A percentile compares a stretch with the other conserved stretches of the same genome.
Evolutionary conservation across 2,329 filamentous ascomycete species (phyloP).

Genomic region (Clathrospora elynae): DNA sequence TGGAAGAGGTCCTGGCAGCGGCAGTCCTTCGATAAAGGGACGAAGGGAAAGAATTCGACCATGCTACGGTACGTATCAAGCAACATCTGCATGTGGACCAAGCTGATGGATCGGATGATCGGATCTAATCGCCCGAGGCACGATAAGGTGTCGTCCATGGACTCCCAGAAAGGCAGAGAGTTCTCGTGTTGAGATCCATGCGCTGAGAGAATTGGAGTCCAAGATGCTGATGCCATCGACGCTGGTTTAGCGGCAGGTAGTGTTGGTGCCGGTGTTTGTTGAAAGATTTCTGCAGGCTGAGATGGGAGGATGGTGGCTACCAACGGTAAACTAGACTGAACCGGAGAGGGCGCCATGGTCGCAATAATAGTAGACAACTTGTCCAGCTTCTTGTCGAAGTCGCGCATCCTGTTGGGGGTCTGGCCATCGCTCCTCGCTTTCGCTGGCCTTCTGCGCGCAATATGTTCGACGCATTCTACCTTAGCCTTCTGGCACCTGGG

Average conservation of each 20-base stretch:
- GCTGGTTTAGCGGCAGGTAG: slow-evolving; percentile 21
- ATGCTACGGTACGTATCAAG: slow-evolving; percentile 41
- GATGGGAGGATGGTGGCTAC: slow-evolving; percentile 29
- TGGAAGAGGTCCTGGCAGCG: slow-evolving; percentile 37
- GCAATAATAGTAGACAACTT: slow-evolving; percentile 42
- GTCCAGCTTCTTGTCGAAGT: slow-evolving; percentile 44
- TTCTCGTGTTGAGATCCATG: slow-evolving; percentile 33
- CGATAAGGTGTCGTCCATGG: slow-evolving; percentile 40
- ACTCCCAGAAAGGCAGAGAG: slow-evolving; percentile 41
- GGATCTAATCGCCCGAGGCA: slow-evolving; percentile 41
- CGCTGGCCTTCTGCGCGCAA: slow-evolving; percentile 44
- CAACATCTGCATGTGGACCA: slow-evolving; percentile 43
- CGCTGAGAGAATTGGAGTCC: slow-evolving; percentile 29
- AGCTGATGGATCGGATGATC: slow-evolving; percentile 41
- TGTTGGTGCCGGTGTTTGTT: slow-evolving; percentile 20
- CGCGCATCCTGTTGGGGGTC: slow-evolving; percentile 37
- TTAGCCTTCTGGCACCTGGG: slow-evolving; percentile 46
- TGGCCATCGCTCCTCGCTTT: slow-evolving; percentile 37
- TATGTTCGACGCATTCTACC: slow-evolving; percentile 46
- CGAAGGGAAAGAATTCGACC: slow-evolving; percentile 45
- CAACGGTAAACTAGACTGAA: slow-evolving; percentile 33
- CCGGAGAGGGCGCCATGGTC: slow-evolving; percentile 31
- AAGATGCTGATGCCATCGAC: slow-evolving; percentile 21
- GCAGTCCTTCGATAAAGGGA: slow-evolving; percentile 35
- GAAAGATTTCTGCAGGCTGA: slow-evolving; percentile 30